A percentile compares a stretch with the other conserved stretches of the same genome.
Conservation (phyloP, 805 yeast species). For the Lipomyces anomalus region DNA sequence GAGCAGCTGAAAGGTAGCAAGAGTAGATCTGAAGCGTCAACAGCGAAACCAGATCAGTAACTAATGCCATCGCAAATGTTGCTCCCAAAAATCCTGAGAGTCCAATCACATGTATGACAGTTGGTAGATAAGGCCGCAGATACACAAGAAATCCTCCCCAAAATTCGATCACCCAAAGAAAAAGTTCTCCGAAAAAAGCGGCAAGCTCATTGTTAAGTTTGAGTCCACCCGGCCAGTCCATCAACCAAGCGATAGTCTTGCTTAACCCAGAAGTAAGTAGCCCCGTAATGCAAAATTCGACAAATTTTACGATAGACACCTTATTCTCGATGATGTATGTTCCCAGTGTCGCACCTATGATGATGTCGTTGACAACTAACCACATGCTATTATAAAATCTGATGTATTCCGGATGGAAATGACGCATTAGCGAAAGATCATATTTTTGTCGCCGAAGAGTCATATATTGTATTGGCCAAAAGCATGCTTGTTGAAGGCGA, state of each 20-base stretch:
- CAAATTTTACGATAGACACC: conserved; percentile 25
- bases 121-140: conserved; percentile 32
- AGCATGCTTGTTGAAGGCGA: conserved; percentile 66
- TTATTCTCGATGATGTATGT: conserved; percentile 42
- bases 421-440: conserved; percentile 37
- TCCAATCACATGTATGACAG: conserved; percentile 34
- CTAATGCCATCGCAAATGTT: conserved; percentile 60
- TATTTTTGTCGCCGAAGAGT: conserved; percentile 43
- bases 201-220: conserved; percentile 85
- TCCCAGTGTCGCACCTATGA: conserved; percentile 62
- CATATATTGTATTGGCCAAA: conserved; percentile 72
- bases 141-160: conserved; percentile 42
- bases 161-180: conserved; percentile 74
- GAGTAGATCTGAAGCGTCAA: conserved; percentile 66
- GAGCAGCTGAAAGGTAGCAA: conserved; percentile 73
- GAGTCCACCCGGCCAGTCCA: conserved; percentile 89
- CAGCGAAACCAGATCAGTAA: conserved; percentile 59
- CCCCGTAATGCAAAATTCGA: conserved; percentile 34
- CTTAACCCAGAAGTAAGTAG: conserved; percentile 44
- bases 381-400: conserved; percentile 81
- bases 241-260: conserved; percentile 60
- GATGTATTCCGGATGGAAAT: conserved; percentile 44
- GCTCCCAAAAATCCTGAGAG: conserved; percentile 52
- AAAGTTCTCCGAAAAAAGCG: conserved; percentile 75
- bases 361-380: conserved; percentile 76